A percentile compares a stretch with the other conserved stretches of the same genome.
These are phyloP conservation scores for Candida namnaoensis DNA, from an alignment of 805 yeast genomes.

Conservation along the genomic window DNA sequence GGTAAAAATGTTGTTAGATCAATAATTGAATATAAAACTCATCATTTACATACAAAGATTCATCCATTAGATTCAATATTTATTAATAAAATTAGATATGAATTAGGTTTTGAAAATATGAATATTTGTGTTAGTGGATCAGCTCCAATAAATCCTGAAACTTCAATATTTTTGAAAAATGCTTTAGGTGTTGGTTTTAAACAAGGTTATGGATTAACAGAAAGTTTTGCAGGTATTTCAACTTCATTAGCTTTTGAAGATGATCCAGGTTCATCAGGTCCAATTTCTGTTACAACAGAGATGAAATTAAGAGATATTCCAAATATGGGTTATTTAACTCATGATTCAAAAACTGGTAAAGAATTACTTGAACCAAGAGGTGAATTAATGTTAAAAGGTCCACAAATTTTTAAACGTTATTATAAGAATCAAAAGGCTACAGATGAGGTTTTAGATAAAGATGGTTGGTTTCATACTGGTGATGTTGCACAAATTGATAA, in stretches of 20 bases:
- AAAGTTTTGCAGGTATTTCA: slow-evolving; percentile 39
- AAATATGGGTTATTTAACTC: slow-evolving; percentile 27
- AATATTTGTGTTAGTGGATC: slow-evolving; percentile 33
- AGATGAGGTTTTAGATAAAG: slow-evolving; percentile 31
- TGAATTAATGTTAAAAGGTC: slow-evolving; percentile 46
- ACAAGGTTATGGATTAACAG: slow-evolving; percentile 52
- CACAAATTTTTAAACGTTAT: slow-evolving; percentile 43
- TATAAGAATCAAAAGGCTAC: slow-evolving; percentile 42
- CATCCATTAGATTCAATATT: slow-evolving; percentile 21
- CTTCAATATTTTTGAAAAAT: slow-evolving; percentile 44
- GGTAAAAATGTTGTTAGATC: neutral
- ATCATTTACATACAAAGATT: neutral
- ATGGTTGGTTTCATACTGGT: slow-evolving; percentile 51
- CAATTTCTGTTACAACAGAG: slow-evolving; percentile 34
- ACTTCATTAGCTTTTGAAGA: slow-evolving; percentile 27
- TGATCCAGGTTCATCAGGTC: slow-evolving; percentile 28
- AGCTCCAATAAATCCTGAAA: slow-evolving; percentile 52
- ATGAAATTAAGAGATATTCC: slow-evolving; percentile 39
- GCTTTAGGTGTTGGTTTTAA: slow-evolving; percentile 34
- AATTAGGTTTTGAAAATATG: slow-evolving; percentile 30
- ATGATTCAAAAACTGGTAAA: slow-evolving; percentile 11
- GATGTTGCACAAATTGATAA: slow-evolving; percentile 41
- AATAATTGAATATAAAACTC: neutral
- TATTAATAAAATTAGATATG: slow-evolving; percentile 22
- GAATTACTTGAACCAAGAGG: slow-evolving; percentile 26